Evolutionary conservation across 2,329 filamentous ascomycete genomes (phyloP).

Genomic region (Tolypocladium tropicale): DNA sequence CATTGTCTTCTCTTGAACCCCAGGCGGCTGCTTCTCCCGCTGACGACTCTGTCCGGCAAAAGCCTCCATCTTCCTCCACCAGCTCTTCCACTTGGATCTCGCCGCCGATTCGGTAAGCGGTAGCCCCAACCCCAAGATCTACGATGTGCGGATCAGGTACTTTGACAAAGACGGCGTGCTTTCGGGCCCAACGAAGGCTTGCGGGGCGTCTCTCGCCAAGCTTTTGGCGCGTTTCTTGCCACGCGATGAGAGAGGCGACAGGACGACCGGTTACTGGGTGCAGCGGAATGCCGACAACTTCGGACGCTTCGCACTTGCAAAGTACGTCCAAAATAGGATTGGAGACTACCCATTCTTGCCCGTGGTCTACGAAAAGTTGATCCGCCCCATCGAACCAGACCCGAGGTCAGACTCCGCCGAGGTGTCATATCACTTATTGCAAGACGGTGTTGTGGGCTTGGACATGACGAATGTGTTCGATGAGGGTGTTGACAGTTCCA

Average conservation of each 20-base stretch:
- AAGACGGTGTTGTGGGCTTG: not conserved
- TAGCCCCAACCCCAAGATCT: not conserved
- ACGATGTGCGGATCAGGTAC: not conserved
- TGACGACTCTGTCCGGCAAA: too few species aligned
- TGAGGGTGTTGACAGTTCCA: not conserved
- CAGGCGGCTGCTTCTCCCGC: too few species aligned
- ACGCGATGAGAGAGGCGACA: not conserved
- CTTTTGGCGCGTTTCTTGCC: not conserved
- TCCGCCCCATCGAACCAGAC: not conserved
- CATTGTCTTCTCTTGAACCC: too few species aligned
- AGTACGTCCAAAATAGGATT: not conserved
- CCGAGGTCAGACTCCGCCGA: not conserved
- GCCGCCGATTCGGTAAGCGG: not conserved
- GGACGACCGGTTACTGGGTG: not conserved
- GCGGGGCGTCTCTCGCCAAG: not conserved
- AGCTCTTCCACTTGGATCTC: not conserved
- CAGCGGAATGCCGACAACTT: not conserved
- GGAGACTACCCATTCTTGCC: not conserved
- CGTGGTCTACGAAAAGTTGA: not conserved
- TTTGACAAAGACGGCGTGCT: not conserved
- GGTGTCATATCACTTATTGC: too few species aligned
- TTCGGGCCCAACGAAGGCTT: not conserved
- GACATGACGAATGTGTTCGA: not conserved
- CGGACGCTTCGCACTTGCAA: not conserved
- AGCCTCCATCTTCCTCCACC: not conserved